These are phyloP conservation scores for Corniculantispora saksenae DNA, from an alignment of 2,329 filamentous ascomycete species.

Conservation along the genomic window DNA sequence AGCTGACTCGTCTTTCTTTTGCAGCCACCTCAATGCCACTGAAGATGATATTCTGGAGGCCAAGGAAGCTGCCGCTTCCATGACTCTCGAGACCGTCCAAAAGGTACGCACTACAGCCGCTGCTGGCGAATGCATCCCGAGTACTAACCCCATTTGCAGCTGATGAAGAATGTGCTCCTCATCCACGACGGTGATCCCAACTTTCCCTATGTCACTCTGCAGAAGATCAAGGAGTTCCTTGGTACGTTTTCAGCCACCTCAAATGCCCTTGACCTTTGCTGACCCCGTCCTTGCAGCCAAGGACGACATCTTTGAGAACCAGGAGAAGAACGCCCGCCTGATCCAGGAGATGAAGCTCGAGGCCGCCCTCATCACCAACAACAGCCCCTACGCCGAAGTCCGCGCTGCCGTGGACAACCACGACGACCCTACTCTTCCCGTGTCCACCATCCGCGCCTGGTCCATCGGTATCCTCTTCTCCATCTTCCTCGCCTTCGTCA, in stretches of 20 bases:
- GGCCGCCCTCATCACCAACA: conserved; percentile 34
- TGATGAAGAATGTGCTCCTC: conserved; percentile 40
- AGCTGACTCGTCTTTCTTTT: not conserved
- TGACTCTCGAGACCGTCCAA: conserved; percentile 28
- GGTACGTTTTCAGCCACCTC: conserved; percentile 20
- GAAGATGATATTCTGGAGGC: conserved; percentile 34
- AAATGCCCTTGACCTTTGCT: not conserved
- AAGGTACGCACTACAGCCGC: conserved; percentile 6
- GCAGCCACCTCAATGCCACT: conserved; percentile 29
- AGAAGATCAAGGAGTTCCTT: conserved; percentile 42
- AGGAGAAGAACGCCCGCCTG: conserved; percentile 31
- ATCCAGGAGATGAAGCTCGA: conserved; percentile 38
- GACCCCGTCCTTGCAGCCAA: conserved; percentile 14
- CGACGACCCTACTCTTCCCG: conserved; percentile 37
- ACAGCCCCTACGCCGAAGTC: conserved; percentile 38
- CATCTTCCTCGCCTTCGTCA: conserved; percentile 33
- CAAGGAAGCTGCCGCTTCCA: conserved; percentile 29
- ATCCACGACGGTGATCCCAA: conserved; percentile 47
- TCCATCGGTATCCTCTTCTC: conserved; percentile 36
- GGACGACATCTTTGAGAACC: conserved; percentile 27
- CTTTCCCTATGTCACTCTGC: conserved; percentile 41
- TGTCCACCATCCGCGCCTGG: conserved; percentile 40
- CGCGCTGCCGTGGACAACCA: conserved; percentile 43
- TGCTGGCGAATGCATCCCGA: not conserved
- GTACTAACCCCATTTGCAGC: conserved; percentile 20